These are phyloP conservation scores for Elongisporangium undulatum DNA, from an alignment of 352 stramenopile genomes.

Conservation along the genomic window DNA sequence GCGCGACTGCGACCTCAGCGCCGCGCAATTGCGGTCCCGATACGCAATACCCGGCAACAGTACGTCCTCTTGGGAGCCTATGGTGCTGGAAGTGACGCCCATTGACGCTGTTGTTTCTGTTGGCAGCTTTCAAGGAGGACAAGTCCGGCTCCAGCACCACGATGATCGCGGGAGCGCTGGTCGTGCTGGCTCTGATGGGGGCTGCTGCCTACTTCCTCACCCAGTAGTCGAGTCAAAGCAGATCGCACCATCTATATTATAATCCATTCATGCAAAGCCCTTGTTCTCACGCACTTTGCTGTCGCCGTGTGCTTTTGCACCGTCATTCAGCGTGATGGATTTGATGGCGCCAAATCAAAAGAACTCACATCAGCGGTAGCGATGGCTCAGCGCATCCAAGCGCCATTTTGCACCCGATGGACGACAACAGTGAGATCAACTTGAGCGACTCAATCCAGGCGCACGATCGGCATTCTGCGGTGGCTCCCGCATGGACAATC, in stretches of 20 bases:
- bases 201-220: constrained; percentile 54
- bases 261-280: too few species aligned
- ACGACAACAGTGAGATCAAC: too few species aligned
- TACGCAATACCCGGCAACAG: constrained; percentile 82
- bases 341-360: too few species aligned
- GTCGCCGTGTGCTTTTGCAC: too few species aligned
- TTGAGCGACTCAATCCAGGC: too few species aligned
- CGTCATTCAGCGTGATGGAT: too few species aligned
- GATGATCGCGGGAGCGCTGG: constrained; percentile 45
- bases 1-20: constrained; percentile 72
- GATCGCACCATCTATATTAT: neutral
- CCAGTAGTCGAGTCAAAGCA: neutral
- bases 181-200: constrained; percentile 42
- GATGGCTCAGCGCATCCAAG: too few species aligned
- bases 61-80: constrained; percentile 22
- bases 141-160: constrained; percentile 37
- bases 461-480: too few species aligned
- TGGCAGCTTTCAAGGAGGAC: constrained; percentile 62
- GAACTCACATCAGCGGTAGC: too few species aligned
- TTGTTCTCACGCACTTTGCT: too few species aligned
- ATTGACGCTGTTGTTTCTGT: neutral
- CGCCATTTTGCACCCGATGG: too few species aligned
- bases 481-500: too few species aligned
- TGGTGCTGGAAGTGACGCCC: neutral
- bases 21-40: constrained; percentile 66